Conservation (phyloP, 2,329 filamentous ascomycete species). For the Volutella citrinella region DNA sequence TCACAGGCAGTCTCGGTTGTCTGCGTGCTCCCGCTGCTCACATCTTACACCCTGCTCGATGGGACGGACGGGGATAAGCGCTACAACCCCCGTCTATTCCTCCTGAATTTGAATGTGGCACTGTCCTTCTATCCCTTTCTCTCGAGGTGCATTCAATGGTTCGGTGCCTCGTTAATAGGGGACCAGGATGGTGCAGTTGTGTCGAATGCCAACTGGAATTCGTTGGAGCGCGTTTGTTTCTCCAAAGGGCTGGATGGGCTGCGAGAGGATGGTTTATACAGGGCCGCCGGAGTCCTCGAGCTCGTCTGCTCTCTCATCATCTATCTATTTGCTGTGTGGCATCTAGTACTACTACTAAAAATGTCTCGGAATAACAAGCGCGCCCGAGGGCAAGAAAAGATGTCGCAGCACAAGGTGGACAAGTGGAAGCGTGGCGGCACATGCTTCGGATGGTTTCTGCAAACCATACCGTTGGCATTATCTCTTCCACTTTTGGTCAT, state of each 20-base stretch:
- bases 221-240: conserved; percentile 13
- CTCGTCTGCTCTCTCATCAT: conserved; percentile 7
- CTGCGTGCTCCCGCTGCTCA: conserved; percentile 21
- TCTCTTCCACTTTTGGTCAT: conserved; percentile 10
- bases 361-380: neutral
- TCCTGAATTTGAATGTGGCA: conserved; percentile 9
- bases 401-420: conserved; percentile 4
- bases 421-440: conserved; percentile 4
- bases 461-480: conserved; percentile 4
- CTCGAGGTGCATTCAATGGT: conserved; percentile 20
- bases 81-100: conserved; percentile 10
- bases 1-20: conserved; percentile 17
- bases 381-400: neutral
- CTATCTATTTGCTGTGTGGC: conserved; percentile 12
- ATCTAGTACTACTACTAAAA: conserved; percentile 9
- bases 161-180: conserved; percentile 12
- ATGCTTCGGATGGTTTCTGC: conserved; percentile 2
- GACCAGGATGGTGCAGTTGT: conserved; percentile 9
- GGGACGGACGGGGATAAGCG: neutral
- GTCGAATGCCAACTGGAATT: conserved; percentile 3
- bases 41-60: conserved; percentile 15
- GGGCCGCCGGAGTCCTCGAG: conserved; percentile 6
- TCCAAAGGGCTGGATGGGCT: conserved; percentile 1
- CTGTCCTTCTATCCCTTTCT: conserved; percentile 24
- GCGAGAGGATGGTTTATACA: conserved; percentile 3